phyloP scores from a whole-genome alignment of 2,329 filamentous ascomycete species.

The Fusarium newnesense region DNA sequence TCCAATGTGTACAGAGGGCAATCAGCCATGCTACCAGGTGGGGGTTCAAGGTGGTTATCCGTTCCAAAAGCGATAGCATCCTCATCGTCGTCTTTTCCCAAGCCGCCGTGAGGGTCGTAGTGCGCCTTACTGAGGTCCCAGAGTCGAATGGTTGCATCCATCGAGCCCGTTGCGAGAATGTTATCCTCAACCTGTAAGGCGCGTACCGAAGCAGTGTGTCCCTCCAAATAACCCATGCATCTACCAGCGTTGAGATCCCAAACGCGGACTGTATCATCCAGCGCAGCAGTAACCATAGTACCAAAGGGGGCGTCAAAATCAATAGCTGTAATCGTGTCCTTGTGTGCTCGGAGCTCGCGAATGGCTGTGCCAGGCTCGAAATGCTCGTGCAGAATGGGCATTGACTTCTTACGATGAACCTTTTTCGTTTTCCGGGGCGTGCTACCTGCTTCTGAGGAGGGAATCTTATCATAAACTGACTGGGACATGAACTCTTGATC shows the following conservation, averaged over 20 bases:
- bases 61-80: conserved; percentile 79
- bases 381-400: conserved; percentile 95
- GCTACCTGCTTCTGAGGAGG: conserved; percentile 59
- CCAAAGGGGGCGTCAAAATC: conserved; percentile 99
- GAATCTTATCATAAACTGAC: conserved; percentile 94
- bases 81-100: conserved; percentile 70
- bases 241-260: conserved; percentile 96
- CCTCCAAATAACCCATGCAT: conserved; percentile 91
- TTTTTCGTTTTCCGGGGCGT: conserved; percentile 62
- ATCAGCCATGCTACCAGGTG: conserved; percentile 84
- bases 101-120: conserved; percentile 77
- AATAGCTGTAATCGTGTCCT: conserved; percentile 86
- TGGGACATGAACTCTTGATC: conserved; percentile 88
- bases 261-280: conserved; percentile 93
- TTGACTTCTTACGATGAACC: conserved; percentile 78
- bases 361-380: conserved; percentile 90
- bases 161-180: conserved; percentile 91
- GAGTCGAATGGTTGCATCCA: conserved; percentile 91
- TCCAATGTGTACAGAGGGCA: conserved; percentile 89
- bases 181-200: conserved; percentile 95
- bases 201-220: conserved; percentile 92
- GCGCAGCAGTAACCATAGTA: conserved; percentile 88
- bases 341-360: conserved; percentile 87
- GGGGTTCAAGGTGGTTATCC: conserved; percentile 75
- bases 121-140: conserved; percentile 94